Conservation (phyloP, 768 basidiomycete species). For the Russula lepida region DNA sequence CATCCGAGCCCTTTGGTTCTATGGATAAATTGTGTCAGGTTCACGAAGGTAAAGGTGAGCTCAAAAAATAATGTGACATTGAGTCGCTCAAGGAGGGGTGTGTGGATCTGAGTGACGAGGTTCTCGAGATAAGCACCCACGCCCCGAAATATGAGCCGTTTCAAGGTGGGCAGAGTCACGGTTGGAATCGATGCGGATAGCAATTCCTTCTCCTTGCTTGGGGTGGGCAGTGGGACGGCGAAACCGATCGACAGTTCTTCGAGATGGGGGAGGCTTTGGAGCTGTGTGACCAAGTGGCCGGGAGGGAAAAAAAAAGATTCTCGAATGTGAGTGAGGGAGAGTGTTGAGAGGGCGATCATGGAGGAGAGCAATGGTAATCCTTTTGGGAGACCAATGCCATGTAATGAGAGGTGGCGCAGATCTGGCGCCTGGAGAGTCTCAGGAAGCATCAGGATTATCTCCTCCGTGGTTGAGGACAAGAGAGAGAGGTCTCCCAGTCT, state of each 20-base stretch:
- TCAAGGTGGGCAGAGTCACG: background rate
- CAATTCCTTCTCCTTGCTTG: background rate
- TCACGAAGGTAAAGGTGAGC: background rate
- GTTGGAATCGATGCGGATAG: background rate
- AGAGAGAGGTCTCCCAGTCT: background rate
- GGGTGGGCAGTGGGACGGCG: background rate
- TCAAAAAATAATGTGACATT: background rate
- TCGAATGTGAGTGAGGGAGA: background rate
- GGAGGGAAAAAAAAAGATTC: background rate
- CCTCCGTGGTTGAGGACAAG: background rate
- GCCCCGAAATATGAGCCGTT: background rate
- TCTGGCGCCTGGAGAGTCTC: background rate
- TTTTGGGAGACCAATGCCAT: background rate
- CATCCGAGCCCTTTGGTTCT: background rate
- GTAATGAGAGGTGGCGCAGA: background rate
- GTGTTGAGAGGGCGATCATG: background rate
- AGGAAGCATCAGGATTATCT: background rate
- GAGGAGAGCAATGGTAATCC: background rate
- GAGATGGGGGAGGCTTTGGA: background rate
- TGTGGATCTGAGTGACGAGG: background rate
- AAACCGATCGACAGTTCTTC: constrained; percentile 5
- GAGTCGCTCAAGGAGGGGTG: background rate
- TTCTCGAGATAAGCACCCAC: background rate
- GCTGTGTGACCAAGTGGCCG: background rate
- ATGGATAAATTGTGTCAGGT: background rate